These are phyloP conservation scores for Brassica carinata DNA, from an alignment of 345 rosid genomes.

Conservation along the genomic window DNA sequence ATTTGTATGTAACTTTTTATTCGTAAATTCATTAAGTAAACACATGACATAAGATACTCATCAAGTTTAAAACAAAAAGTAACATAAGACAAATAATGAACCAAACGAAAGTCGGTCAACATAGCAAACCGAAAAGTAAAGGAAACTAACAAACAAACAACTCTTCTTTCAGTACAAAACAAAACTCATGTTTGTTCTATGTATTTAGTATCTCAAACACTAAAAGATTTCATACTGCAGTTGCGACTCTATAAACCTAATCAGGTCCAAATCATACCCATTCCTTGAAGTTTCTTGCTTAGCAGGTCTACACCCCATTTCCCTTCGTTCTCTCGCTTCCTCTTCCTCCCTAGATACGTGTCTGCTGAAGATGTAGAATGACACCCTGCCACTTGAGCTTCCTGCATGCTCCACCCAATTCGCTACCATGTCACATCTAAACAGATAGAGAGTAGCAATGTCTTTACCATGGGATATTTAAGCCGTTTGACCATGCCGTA, in stretches of 20 bases:
- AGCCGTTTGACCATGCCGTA: background rate
- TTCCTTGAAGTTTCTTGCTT: conserved; percentile 4
- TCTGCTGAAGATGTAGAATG: conserved; percentile 78
- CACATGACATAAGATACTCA: no score
- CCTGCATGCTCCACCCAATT: conserved; percentile 54
- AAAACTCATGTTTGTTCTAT: no score
- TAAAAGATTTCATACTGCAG: no score
- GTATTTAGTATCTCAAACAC: background rate
- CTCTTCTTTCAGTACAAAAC: no score
- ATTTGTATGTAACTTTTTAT: no score
- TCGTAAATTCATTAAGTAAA: no score
- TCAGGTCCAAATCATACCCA: background rate
- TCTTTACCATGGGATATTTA: background rate
- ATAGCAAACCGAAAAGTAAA: no score
- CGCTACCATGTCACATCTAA: conserved; percentile 22
- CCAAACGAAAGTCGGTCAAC: no score
- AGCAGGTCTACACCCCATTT: conserved; percentile 41
- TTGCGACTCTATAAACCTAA: background rate
- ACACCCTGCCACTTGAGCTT: conserved; percentile 89
- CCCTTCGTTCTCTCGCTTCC: conserved; percentile 66
- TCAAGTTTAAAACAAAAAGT: no score
- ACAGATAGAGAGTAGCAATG: conserved; percentile 1
- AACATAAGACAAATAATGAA: no score
- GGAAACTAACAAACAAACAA: no score
- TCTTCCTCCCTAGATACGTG: conserved; percentile 59